These are phyloP conservation scores for Dacryopinax spathularia DNA, from an alignment of 768 basidiomycete genomes.

Conservation along the genomic window DNA sequence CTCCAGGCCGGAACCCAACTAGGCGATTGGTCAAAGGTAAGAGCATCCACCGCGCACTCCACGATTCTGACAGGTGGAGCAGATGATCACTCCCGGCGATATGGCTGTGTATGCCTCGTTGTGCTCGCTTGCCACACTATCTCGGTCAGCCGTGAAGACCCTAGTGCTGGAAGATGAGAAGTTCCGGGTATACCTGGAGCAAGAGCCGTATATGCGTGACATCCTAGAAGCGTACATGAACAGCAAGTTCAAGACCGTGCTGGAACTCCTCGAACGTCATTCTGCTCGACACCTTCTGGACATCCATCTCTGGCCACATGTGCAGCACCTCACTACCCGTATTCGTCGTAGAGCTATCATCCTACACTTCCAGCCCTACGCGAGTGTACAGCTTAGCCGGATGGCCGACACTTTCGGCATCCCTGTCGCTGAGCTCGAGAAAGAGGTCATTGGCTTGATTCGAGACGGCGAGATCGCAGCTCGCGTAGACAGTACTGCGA, in stretches of 20 bases:
- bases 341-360: slow-evolving; percentile 66
- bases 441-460: slow-evolving; percentile 62
- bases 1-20: slow-evolving; percentile 56
- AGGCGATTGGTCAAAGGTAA: slow-evolving; percentile 62
- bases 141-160: slow-evolving; percentile 53
- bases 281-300: slow-evolving; percentile 69
- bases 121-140: slow-evolving; percentile 65
- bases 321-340: slow-evolving; percentile 45
- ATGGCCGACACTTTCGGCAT: slow-evolving; percentile 84
- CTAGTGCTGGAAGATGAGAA: slow-evolving; percentile 46
- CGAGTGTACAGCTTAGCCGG: slow-evolving; percentile 63
- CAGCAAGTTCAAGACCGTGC: slow-evolving; percentile 71
- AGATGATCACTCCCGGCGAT: slow-evolving; percentile 69
- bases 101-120: slow-evolving; percentile 77
- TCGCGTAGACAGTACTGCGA: slow-evolving; percentile 79
- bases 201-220: slow-evolving; percentile 76
- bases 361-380: slow-evolving; percentile 86
- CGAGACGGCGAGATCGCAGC: slow-evolving; percentile 64
- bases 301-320: slow-evolving; percentile 58
- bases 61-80: background rate
- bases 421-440: slow-evolving; percentile 54
- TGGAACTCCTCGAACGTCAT: slow-evolving; percentile 57
- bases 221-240: slow-evolving; percentile 73
- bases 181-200: slow-evolving; percentile 67
- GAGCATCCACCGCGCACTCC: slow-evolving; percentile 5